Evolutionary conservation across 495 filamentous ascomycete genomes (phyloP), one percentile per base, ranked within the genome.

Genomic region (Neurospora sp.): DNA sequence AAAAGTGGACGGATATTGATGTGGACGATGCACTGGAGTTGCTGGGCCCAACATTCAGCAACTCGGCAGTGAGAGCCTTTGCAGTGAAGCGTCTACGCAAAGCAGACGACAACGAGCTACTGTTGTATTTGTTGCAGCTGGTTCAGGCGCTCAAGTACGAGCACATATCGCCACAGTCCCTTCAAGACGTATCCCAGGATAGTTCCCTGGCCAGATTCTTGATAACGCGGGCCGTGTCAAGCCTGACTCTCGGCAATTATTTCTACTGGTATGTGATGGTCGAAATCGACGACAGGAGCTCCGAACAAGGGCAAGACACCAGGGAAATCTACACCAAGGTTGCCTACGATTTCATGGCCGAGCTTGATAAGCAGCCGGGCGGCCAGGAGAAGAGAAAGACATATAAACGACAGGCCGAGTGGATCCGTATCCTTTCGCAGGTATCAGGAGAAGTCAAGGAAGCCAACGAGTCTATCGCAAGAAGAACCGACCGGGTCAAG

Each of bases 221-320:
- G 12, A 94, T 99, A 70, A 87, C 89, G 0, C 87, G 96, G 41
- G 95, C 96, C 9, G 89, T 91, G 16, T 87, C 90, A 70, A 97
- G 95, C 76, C 90, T 96, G 75, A 91, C 92, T 71, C 87, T 99
- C 1, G 96, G 94, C 6, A 99, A 96, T 78, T 97, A 93, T 79
- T 88, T 99, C 68, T 93, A 96, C 80, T 99, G 96, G 96, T 99
- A 98, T 79, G 85, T 99, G 1, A 97, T 97, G 89, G 96, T 98
- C 3, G 96, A 99, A 80, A 86, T 86, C 69, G 95, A 97, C 77
- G 94, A 98, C 76, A 87, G 89, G 70, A 91, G 89, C 70, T 87
- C 88, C 8, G 89, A 90, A 12, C 92, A 93, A 72, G 81, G 87
- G 3, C 86, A 87, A 22, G 88, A 89, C 69, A 90, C 94, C 73